These are phyloP conservation scores for Coemansia sp. DNA, from an alignment of 192 early-diverging fungal species.

Conservation along the genomic window DNA sequence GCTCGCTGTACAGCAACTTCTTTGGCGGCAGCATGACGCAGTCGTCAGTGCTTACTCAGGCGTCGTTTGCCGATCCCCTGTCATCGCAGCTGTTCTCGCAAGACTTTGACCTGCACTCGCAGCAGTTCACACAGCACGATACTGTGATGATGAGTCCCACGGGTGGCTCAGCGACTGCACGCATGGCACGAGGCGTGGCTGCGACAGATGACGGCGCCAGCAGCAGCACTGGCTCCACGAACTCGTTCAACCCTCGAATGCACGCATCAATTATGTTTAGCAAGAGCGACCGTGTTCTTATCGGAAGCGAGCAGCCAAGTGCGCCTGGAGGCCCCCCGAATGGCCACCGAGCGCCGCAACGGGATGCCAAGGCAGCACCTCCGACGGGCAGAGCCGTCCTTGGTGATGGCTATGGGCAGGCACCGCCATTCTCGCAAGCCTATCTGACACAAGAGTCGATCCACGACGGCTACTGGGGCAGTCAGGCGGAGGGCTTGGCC, in stretches of 20 bases:
- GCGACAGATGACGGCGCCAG: not conserved
- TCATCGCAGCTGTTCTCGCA: conserved; percentile 44
- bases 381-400: not conserved
- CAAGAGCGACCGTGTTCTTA: conserved; percentile 49
- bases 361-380: conserved; percentile 1
- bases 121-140: conserved; percentile 48
- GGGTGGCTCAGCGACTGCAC: not conserved
- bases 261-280: conserved; percentile 55
- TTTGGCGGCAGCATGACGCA: conserved; percentile 19
- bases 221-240: not conserved
- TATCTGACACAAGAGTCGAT: conserved; percentile 39
- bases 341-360: not conserved
- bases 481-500: conserved; percentile 2
- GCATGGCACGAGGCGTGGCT: not conserved
- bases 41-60: conserved; percentile 33
- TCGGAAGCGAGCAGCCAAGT: conserved; percentile 4
- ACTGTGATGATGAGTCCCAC: conserved; percentile 35
- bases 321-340: not conserved
- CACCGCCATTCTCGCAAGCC: conserved; percentile 36
- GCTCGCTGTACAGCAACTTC: conserved; percentile 33
- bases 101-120: conserved; percentile 37
- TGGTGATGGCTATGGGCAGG: conserved; percentile 13
- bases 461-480: conserved; percentile 13
- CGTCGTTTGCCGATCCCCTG: conserved; percentile 29
- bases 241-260: conserved; percentile 47